phyloP scores from a whole-genome alignment of 768 basidiomycete species.

The Mycena maculata region DNA sequence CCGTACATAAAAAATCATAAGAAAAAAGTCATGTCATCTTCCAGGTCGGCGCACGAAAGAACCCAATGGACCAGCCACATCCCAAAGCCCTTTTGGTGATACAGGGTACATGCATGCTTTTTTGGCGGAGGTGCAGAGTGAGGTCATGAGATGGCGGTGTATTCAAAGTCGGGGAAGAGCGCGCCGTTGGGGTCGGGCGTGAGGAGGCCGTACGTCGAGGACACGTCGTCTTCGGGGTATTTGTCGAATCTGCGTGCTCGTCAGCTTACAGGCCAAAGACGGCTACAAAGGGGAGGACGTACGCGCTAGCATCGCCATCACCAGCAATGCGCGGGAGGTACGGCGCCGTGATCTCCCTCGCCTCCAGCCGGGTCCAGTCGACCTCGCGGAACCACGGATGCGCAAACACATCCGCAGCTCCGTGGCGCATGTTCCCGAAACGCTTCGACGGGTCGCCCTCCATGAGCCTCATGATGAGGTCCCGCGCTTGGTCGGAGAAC shows the following conservation, averaged over 20 bases:
- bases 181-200: conserved; percentile 71
- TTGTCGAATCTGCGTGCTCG: conserved; percentile 69
- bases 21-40: background rate
- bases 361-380: conserved; percentile 84
- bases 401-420: conserved; percentile 90
- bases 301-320: conserved; percentile 97
- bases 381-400: conserved; percentile 97
- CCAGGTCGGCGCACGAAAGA: background rate
- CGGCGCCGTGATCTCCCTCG: conserved; percentile 92
- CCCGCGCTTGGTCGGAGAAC: conserved; percentile 80
- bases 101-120: conserved; percentile 18
- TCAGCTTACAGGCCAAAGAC: conserved; percentile 23
- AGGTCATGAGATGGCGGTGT: conserved; percentile 51
- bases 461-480: conserved; percentile 91
- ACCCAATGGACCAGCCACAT: conserved; percentile 32
- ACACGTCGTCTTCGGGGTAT: conserved; percentile 81
- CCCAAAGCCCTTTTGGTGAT: conserved; percentile 37
- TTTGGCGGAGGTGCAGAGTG: background rate
- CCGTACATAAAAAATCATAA: conserved; percentile 7
- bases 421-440: conserved; percentile 89
- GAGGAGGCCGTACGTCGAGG: conserved; percentile 67
- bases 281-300: conserved; percentile 46
- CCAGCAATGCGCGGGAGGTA: conserved; percentile 92
- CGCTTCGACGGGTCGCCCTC: conserved; percentile 89
- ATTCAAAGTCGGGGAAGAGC: conserved; percentile 72